A percentile compares a stretch with the other conserved stretches of the same genome.
These are phyloP conservation scores for Heracleum sosnowskyi DNA, from an alignment of 129 eudicot genomes.

Conservation along the genomic window DNA sequence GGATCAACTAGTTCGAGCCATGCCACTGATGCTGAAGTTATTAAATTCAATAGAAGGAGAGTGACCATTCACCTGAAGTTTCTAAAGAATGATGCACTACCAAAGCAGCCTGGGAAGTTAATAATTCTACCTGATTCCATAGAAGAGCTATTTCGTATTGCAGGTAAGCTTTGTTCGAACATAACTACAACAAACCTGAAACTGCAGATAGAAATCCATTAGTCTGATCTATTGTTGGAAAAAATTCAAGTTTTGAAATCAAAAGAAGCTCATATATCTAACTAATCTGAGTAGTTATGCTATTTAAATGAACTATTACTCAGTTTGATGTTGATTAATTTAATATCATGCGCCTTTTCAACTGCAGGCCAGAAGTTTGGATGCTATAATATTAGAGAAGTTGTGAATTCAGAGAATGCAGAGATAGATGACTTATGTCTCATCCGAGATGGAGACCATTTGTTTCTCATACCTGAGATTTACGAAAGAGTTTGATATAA, in stretches of 20 bases:
- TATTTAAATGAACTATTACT: background rate
- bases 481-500: conserved; percentile 21
- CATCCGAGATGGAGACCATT: conserved; percentile 80
- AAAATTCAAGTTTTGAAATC: background rate
- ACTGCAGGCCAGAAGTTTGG: conserved; percentile 83
- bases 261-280: background rate
- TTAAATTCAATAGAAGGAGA: conserved; percentile 27
- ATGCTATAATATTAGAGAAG: conserved; percentile 36
- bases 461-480: conserved; percentile 51
- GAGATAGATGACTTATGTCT: conserved; percentile 84
- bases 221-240: background rate
- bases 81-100: conserved; percentile 16
- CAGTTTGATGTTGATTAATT: conserved; percentile 12
- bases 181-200: conserved; percentile 12
- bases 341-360: conserved; percentile 18
- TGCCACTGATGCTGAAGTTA: conserved; percentile 25
- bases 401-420: conserved; percentile 67
- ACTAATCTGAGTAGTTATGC: background rate
- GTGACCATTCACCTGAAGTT: conserved; percentile 71
- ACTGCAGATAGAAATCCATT: conserved; percentile 12
- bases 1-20: conserved; percentile 31
- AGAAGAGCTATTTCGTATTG: conserved; percentile 53
- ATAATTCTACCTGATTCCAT: conserved; percentile 77
- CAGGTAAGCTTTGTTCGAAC: conserved; percentile 48
- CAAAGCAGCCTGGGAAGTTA: conserved; percentile 49